These are phyloP conservation scores for Pezizomycotina sp. DNA, from an alignment of 2,329 filamentous ascomycete genomes.

Conservation along the genomic window DNA sequence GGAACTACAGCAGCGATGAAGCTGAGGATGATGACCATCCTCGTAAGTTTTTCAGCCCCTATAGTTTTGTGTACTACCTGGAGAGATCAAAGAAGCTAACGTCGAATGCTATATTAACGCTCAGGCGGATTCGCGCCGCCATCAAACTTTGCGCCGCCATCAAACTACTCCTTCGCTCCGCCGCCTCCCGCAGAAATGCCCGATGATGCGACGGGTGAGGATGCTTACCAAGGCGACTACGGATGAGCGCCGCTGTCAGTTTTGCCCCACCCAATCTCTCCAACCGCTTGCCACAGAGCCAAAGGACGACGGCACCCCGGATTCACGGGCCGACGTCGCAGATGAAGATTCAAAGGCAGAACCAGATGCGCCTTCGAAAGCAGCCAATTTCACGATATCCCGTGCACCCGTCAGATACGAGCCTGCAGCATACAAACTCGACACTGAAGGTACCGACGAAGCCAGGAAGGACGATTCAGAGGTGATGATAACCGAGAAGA, in stretches of 20 bases:
- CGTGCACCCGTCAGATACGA: constrained; percentile 63
- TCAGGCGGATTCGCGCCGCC: constrained; percentile 20
- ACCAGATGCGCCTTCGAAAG: constrained; percentile 14
- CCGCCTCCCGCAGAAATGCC: constrained; percentile 34
- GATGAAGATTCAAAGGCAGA: neutral
- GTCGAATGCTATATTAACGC: too few species aligned
- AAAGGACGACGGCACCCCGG: neutral
- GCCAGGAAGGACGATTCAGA: constrained; percentile 34
- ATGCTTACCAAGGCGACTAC: constrained; percentile 51
- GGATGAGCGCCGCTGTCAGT: constrained; percentile 29
- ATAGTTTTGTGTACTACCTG: too few species aligned
- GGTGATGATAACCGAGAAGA: constrained; percentile 28
- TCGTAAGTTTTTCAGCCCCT: too few species aligned
- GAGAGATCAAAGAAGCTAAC: too few species aligned
- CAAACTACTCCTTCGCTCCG: constrained; percentile 37
- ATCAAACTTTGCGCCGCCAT: constrained; percentile 36
- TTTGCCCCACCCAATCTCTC: constrained; percentile 15
- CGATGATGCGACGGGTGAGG: constrained; percentile 49
- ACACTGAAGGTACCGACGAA: constrained; percentile 38
- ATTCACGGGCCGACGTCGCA: neutral
- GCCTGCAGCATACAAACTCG: constrained; percentile 37
- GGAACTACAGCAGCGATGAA: constrained; percentile 32
- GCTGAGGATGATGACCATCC: constrained; percentile 36
- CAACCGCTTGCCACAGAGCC: neutral
- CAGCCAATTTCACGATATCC: constrained; percentile 44